Percentiles rank a stretch among this genome's conserved stretches.
phyloP scores from a whole-genome alignment of 2,329 filamentous ascomycete genomes.

The Sarocladium strictum region DNA sequence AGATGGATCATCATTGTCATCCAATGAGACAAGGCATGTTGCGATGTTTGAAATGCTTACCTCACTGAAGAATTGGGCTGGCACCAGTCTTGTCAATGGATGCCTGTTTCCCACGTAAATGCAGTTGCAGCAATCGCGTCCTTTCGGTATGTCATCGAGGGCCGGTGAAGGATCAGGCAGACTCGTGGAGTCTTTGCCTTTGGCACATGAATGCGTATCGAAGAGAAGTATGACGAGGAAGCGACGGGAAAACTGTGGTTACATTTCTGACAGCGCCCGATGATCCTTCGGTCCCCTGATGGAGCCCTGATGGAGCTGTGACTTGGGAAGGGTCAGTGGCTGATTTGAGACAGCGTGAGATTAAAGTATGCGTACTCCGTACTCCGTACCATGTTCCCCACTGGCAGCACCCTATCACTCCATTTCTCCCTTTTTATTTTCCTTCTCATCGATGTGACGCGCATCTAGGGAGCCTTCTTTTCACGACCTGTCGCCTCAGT shows the following conservation, averaged over 20 bases:
- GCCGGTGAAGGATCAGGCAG: too few species aligned
- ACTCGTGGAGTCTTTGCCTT: not conserved
- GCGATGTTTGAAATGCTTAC: not conserved
- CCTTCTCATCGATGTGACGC: not conserved
- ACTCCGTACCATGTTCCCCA: not conserved
- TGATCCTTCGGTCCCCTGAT: too few species aligned
- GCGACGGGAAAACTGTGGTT: too few species aligned
- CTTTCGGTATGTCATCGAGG: too few species aligned
- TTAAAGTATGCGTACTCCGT: too few species aligned
- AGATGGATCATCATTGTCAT: conserved; percentile 8
- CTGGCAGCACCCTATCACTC: not conserved
- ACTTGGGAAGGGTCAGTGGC: not conserved
- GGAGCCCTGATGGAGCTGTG: not conserved
- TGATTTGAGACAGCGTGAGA: conserved; percentile 36
- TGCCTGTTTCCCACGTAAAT: too few species aligned
- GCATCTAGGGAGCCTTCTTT: not conserved
- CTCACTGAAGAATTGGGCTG: not conserved
- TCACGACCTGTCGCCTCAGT: not conserved
- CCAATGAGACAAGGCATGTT: not conserved
- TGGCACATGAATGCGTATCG: not conserved
- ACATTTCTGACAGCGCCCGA: too few species aligned
- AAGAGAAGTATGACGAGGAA: not conserved
- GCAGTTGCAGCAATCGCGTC: too few species aligned
- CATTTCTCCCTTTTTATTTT: not conserved
- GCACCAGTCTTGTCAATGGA: too few species aligned